Base-by-base conservation (phyloP, 352 stramenopile genomes). In the Globisporangium iwayamae region DNA sequence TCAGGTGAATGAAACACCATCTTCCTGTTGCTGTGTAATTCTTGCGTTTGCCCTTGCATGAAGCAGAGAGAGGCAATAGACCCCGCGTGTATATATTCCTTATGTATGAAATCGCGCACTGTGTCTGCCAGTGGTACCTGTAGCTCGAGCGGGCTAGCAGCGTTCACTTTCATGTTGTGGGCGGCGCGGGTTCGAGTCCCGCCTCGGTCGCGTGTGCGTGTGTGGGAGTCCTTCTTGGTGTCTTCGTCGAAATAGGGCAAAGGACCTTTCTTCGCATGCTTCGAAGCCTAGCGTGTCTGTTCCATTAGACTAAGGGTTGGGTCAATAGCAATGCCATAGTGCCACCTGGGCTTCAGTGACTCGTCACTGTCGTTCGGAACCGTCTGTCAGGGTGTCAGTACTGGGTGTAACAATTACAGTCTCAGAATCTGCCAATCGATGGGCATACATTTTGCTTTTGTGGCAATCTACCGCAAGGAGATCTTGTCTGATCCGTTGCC, bases 251-350 rank as follows among this genome's bases (percentile, higher is more conserved):
- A 57, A 41, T 9, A 30, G 8, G 48, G 20, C 54, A 57, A 54
- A 32, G 2, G 10, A 16, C 47, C 25, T 62, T 8, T 8, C 32
- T 6, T 32, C 34, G 85, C 86, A 95, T 79, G 73, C 80, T 93
- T 95, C 86, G 86, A 95, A 95, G 86, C 80, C 81, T 73, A 71
- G 66, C 87, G 86, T 95, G 85, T 92, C 86, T 90, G 67, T 93
- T 10, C 80, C 53, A 93, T 95, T 91, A 89, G 86, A 87, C 85
- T 95, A 95, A 90, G 84, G 86, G 87, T 83, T 72, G 84, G 86
- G 84, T 95, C 86, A 95, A 95, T 72, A 72, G 80, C 76, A 74
- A 74, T 95, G 86, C 86, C 71, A 95, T 84, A 95, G 59, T 63
- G 74, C 54, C 45, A 47, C 30, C 59, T 18, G 47, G 56, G 16